phyloP scores from a whole-genome alignment of 2,329 filamentous ascomycete species.

The Talaromyces verruculosus region DNA sequence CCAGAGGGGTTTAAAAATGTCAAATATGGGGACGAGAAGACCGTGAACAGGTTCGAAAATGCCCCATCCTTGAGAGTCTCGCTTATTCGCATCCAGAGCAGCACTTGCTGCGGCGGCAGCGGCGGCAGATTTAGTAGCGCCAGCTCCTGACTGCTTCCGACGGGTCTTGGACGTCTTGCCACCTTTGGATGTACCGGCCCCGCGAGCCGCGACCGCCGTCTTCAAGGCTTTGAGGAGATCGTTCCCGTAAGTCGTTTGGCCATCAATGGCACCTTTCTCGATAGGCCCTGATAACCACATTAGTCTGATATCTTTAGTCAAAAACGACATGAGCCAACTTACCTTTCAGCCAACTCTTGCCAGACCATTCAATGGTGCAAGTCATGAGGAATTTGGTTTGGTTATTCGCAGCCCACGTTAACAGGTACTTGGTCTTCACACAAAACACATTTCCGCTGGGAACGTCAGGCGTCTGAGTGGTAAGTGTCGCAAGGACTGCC shows the following conservation, averaged over 20 bases:
- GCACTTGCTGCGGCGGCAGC: conserved; percentile 47
- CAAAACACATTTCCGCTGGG: conserved; percentile 89
- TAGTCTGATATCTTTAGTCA: background rate
- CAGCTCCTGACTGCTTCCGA: conserved; percentile 54
- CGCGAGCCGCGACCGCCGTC: conserved; percentile 64
- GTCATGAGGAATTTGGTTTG: conserved; percentile 81
- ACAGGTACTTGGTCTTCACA: conserved; percentile 90
- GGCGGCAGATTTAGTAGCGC: conserved; percentile 34
- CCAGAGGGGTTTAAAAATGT: conserved; percentile 69
- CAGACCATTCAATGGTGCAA: conserved; percentile 91
- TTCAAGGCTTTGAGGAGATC: conserved; percentile 75
- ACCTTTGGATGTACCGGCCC: conserved; percentile 47
- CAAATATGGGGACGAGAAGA: conserved; percentile 67
- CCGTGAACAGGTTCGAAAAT: conserved; percentile 73
- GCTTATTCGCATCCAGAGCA: conserved; percentile 39
- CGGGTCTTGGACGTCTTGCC: conserved; percentile 59
- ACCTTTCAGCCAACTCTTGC: conserved; percentile 98
- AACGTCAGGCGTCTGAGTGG: conserved; percentile 89
- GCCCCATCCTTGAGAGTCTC: conserved; percentile 65
- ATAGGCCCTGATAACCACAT: conserved; percentile 68
- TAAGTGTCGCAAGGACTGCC: conserved; percentile 75
- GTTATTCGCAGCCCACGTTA: conserved; percentile 88
- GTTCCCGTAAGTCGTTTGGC: conserved; percentile 79
- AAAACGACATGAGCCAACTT: conserved; percentile 29
- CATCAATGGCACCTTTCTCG: conserved; percentile 90